phyloP scores from a whole-genome alignment of 2,329 filamentous ascomycete species.

The Penicillium sp. region DNA sequence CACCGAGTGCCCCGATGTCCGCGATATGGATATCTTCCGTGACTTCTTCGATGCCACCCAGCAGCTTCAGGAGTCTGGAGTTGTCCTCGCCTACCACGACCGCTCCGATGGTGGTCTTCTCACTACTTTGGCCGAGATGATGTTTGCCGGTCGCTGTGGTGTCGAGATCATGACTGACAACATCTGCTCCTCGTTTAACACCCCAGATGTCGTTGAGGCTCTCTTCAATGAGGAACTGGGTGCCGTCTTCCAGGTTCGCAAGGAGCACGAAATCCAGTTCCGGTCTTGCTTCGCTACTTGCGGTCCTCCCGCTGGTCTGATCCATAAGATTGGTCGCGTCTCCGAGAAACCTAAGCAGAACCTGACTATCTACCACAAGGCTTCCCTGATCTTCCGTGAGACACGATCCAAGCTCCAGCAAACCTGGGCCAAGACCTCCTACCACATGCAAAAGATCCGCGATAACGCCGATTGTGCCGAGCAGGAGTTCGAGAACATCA shows the following conservation, averaged over 20 bases:
- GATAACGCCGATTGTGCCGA: slow-evolving; percentile 90
- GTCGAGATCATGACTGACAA: slow-evolving; percentile 82
- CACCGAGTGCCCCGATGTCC: slow-evolving; percentile 82
- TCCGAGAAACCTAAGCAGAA: slow-evolving; percentile 70
- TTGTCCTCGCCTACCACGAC: slow-evolving; percentile 93
- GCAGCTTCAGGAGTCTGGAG: slow-evolving; percentile 66
- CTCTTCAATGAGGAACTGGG: slow-evolving; percentile 97
- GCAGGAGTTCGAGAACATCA: slow-evolving; percentile 75
- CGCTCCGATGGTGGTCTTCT: slow-evolving; percentile 90
- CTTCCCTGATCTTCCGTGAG: slow-evolving; percentile 69
- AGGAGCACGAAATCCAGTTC: slow-evolving; percentile 82
- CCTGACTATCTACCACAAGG: slow-evolving; percentile 74
- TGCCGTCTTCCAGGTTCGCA: slow-evolving; percentile 92
- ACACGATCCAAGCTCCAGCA: slow-evolving; percentile 77
- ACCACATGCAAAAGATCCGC: slow-evolving; percentile 85
- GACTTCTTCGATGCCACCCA: slow-evolving; percentile 91
- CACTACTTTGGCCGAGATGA: slow-evolving; percentile 93
- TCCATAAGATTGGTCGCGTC: slow-evolving; percentile 82
- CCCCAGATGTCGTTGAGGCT: slow-evolving; percentile 69
- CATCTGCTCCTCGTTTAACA: slow-evolving; percentile 61
- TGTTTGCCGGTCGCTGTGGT: slow-evolving; percentile 93
- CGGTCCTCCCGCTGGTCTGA: slow-evolving; percentile 77
- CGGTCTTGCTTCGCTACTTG: slow-evolving; percentile 89
- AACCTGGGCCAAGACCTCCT: slow-evolving; percentile 85
- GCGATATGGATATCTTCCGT: slow-evolving; percentile 76